Evolutionary conservation across 441 rosid species (phyloP), one percentile per base, ranked within the genome.

Genomic region (Omphalea diandra): DNA sequence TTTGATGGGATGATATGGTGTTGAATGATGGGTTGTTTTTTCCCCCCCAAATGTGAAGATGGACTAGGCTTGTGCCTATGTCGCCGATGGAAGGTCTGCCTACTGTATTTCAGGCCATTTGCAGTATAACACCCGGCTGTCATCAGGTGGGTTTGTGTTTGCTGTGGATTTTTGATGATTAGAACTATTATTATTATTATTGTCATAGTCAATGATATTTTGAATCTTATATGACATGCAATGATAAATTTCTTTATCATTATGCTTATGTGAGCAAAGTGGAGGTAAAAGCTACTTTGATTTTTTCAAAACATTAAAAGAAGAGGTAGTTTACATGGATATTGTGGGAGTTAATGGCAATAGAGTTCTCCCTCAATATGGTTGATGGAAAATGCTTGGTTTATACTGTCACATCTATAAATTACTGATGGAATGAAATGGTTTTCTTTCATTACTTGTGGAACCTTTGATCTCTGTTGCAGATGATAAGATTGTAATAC

Each of bases 11-110:
- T n/a, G 31, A 11, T 52, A 27, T 68, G 29, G 54, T 67, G 58
- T 72, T 67, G 52, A 57, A 47, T 55, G 55, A 55, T 24, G 69
- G 73, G 61, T 36, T 41, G 33, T n/a, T n/a, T n/a, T n/a, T n/a
- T n/a, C n/a, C 69, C 54, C 50, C 69, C 64, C 68, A 38, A 38
- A 74, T 55, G 68, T 74, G 62, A 87, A 96, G 99, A 81, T 93
- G 97, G 97, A 61, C 83, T 8, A 90, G 88, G 66, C 92, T 81
- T 73, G 73, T 91, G 68, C 89, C 88, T 4, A 88, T 96, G 97
- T 87, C 93, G 46, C 99, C 97, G 1, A 79, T 90, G 67, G 99
- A 93, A 80, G 98, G 97, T 29, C 91, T 93, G 67, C 96, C 96
- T 24, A 82, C 86, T 33, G 91, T 93, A 61, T 96, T 96, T 80